A percentile compares a stretch with the other conserved stretches of the same genome.
These are phyloP conservation scores for Colletotrichum sp. DNA, from an alignment of 2,329 filamentous ascomycete genomes.

Conservation along the genomic window DNA sequence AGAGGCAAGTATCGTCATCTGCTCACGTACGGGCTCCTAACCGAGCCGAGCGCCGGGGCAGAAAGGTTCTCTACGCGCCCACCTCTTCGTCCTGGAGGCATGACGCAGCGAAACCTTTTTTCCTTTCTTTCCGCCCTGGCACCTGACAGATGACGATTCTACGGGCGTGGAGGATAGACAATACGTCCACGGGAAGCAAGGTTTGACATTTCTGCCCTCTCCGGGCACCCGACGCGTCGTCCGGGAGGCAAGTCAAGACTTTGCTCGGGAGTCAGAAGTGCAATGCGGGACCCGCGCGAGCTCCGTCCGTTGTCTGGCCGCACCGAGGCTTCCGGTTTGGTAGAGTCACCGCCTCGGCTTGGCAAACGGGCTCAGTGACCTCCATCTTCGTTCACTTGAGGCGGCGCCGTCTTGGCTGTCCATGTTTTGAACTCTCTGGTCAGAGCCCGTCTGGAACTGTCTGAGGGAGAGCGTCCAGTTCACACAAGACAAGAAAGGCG, in stretches of 20 bases:
- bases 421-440: not conserved
- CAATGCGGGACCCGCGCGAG: not conserved
- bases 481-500: not conserved
- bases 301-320: not conserved
- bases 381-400: not conserved
- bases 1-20: not conserved
- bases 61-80: not conserved
- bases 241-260: not conserved
- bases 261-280: not conserved
- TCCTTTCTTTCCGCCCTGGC: not conserved
- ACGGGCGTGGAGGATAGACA: too few species aligned
- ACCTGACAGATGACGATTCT: not conserved
- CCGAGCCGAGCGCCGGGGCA: not conserved
- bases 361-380: not conserved
- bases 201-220: not conserved
- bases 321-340: not conserved
- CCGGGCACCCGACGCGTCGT: not conserved
- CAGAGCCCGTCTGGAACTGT: not conserved
- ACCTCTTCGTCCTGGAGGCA: not conserved
- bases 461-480: not conserved
- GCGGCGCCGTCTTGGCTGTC: not conserved
- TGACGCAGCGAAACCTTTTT: not conserved
- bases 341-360: not conserved
- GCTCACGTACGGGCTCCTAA: not conserved
- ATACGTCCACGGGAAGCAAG: not conserved